Base-by-base conservation (phyloP, 2,329 filamentous ascomycete genomes). In the Aspergillus flavus region DNA sequence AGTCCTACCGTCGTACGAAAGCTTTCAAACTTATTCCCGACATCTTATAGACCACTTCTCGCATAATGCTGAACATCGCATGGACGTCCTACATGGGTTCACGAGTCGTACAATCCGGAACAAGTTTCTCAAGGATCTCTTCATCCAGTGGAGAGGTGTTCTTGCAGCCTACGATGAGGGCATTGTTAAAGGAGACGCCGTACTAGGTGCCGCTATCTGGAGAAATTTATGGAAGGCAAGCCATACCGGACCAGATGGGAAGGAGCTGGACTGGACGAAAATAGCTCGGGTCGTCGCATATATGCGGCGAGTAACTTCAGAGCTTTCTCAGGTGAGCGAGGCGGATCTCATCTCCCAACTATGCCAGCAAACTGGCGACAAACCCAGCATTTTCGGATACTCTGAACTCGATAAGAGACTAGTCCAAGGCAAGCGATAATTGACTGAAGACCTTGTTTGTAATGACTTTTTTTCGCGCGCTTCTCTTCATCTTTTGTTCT, bases 31-130 rank as follows among this genome's bases (percentile, higher is more conserved):
- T 62, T 97, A 93, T 89, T 92, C 96, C 78, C 91, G 93, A 73
- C 92, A 97, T 80, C 85, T 99, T 66, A 87, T 95, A 54, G 94
- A 99, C 80, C 93, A 98, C 79, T 97, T 96, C 84, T 98, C 79
- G 45, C 77, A 81, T 61, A 76, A 76, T 53, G 91, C 91, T 65
- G 83, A 91, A 66, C 87, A 89, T 75, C 94, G 97, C 83, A 89
- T 89, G 75, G 76, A 79, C 52, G 68, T 77, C 7, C 69, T 81
- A 19, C 80, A 82, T 69, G 79, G 79, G 28, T 81, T 89, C 67
- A 77, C 80, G 6, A 81, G 84, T 48, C 79, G 83, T 11, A 78
- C 80, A 0, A 81, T 88, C 23, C 82, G 87, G 57, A 87, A 87
- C 69, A 84, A 84, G 67, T 87, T 88, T 67, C 78, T 89, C 57